A percentile compares a stretch with the other conserved stretches of the same genome.
Conservation (phyloP, 1,139 yeast genomes). For the Protomyces inouyei region DNA sequence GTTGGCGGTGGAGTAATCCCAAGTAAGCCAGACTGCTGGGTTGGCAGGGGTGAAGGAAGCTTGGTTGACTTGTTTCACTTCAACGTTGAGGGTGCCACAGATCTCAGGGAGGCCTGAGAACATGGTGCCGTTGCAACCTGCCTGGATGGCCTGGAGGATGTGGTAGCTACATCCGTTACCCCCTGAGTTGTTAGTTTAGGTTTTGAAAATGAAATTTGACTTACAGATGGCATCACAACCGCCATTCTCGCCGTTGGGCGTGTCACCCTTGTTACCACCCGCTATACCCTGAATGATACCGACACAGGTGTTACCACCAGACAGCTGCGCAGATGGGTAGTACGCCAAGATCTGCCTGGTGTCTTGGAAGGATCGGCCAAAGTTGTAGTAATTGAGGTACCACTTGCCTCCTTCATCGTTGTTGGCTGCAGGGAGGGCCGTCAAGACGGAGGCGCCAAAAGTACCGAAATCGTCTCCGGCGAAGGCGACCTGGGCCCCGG, state of each 20-base stretch:
- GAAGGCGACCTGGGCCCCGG: slow-evolving; percentile 22
- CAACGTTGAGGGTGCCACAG: slow-evolving; percentile 26
- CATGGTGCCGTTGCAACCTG: slow-evolving; percentile 25
- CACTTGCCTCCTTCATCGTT: slow-evolving; percentile 8
- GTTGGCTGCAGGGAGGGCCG: slow-evolving; percentile 21
- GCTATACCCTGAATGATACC: slow-evolving; percentile 23
- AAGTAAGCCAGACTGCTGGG: slow-evolving; percentile 27
- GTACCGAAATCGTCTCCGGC: slow-evolving; percentile 21
- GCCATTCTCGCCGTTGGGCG: slow-evolving; percentile 25
- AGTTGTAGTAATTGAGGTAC: slow-evolving; percentile 26
- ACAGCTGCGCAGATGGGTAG: slow-evolving; percentile 14
- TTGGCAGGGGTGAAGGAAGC: slow-evolving; percentile 22
- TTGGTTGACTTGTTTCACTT: slow-evolving; percentile 8
- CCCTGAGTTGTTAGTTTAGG: not conserved
- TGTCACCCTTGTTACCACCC: slow-evolving; percentile 7
- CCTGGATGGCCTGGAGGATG: slow-evolving; percentile 20
- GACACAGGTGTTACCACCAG: slow-evolving; percentile 22
- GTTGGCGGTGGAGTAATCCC: slow-evolving; percentile 16
- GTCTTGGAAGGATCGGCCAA: slow-evolving; percentile 10
- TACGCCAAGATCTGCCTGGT: slow-evolving; percentile 25
- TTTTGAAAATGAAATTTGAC: not conserved
- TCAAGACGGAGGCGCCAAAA: slow-evolving; percentile 9
- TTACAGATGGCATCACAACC: slow-evolving; percentile 19
- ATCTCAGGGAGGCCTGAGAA: slow-evolving; percentile 23
- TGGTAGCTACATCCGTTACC: slow-evolving; percentile 22